A percentile compares a stretch with the other conserved stretches of the same genome.
Evolutionary conservation across 495 filamentous ascomycete genomes (phyloP).

Genomic region (Margaritispora aquatica): DNA sequence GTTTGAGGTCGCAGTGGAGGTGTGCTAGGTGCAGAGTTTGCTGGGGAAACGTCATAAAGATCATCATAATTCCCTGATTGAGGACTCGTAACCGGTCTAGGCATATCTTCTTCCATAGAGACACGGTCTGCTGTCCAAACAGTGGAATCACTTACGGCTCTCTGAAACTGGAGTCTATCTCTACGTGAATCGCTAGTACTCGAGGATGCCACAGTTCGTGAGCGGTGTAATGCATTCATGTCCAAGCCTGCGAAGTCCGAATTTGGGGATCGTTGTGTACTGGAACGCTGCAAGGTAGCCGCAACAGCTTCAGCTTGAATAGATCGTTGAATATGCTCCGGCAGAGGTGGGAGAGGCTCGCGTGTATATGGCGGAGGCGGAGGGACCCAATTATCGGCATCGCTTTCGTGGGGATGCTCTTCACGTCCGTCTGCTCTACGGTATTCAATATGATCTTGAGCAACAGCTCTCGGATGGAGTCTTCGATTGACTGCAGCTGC

Average conservation of each 20-base stretch:
- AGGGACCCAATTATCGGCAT: constrained; percentile 89
- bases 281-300: constrained; percentile 12
- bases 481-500: constrained; percentile 65
- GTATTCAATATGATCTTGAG: constrained; percentile 21
- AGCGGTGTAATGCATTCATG: constrained; percentile 9
- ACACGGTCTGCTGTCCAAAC: constrained; percentile 15
- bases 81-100: constrained; percentile 10
- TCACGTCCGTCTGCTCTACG: constrained; percentile 51
- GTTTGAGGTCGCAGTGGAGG: constrained; percentile 18
- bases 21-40: too few relatives aligned
- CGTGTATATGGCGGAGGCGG: constrained; percentile 84
- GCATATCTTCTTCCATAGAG: constrained; percentile 12
- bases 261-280: constrained; percentile 13
- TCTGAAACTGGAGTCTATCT: constrained; percentile 12
- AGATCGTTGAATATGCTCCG: constrained; percentile 39
- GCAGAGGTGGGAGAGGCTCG: constrained; percentile 48
- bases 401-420: constrained; percentile 77
- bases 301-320: constrained; percentile 19
- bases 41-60: constrained; percentile 52
- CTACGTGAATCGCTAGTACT: constrained; percentile 18
- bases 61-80: constrained; percentile 29
- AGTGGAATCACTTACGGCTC: constrained; percentile 22
- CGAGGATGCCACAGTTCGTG: constrained; percentile 15
- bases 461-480: constrained; percentile 40
- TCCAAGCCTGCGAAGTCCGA: constrained; percentile 13